Evolutionary conservation across 495 filamentous ascomycete genomes (phyloP).

Genomic region (Penicillium atrosanguineum): DNA sequence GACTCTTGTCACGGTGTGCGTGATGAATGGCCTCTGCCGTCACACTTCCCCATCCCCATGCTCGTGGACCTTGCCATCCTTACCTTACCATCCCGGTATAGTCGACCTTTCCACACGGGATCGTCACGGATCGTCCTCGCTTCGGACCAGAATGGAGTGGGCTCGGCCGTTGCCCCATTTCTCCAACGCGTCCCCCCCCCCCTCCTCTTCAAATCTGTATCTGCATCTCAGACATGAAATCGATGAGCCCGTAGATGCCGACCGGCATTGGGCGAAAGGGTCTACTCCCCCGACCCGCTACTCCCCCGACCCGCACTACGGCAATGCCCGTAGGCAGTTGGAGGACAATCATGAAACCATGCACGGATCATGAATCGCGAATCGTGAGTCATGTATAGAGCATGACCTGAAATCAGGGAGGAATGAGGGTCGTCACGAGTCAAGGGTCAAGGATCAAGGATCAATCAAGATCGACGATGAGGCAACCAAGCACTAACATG

Average conservation of each 20-base stretch:
- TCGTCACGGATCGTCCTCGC: slow-evolving; percentile 21
- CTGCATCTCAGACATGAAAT: slow-evolving; percentile 4
- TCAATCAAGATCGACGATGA: neutral
- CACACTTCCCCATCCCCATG: neutral
- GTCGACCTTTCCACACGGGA: neutral
- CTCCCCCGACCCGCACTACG: neutral
- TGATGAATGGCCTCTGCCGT: neutral
- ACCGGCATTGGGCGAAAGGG: slow-evolving; percentile 6
- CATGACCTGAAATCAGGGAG: too few relatives aligned
- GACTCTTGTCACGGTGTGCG: neutral
- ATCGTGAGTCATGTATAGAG: neutral
- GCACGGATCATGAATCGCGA: too few relatives aligned
- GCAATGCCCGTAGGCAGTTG: neutral
- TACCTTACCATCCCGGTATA: neutral
- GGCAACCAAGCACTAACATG: neutral
- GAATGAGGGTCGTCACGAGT: too few relatives aligned
- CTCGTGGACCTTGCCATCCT: neutral
- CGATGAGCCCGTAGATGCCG: slow-evolving; percentile 6
- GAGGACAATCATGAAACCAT: neutral
- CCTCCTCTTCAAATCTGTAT: neutral
- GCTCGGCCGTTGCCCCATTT: slow-evolving; percentile 14
- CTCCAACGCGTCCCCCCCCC: neutral
- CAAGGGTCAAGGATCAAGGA: neutral
- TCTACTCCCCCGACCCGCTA: neutral
- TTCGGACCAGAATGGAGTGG: slow-evolving; percentile 11